Base-by-base conservation (phyloP, 495 filamentous ascomycete genomes). In the Penicillium coprophilum region DNA sequence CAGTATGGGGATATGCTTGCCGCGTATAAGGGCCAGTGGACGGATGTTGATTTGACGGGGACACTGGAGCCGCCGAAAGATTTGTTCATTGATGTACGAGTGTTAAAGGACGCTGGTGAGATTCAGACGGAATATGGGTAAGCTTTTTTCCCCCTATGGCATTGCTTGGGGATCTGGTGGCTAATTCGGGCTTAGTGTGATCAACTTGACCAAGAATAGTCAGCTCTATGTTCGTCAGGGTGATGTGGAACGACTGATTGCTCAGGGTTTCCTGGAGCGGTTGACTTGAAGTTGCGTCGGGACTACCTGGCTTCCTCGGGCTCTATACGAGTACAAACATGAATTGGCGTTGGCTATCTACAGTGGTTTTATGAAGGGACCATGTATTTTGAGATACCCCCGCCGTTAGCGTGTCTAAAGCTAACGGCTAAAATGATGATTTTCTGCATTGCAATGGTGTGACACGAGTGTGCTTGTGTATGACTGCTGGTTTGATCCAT, bases 81-180 rank as follows among this genome's bases (percentile, higher is more conserved):
- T 76, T 74, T 99, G 49, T 99, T 99, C 68, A 95, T 99, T 69
- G 95, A 99, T 73, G 95, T 99, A 48, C 78, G 95, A 52, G 95
- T 97, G 50, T 72, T 99, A 58, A 96, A 94, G 68, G 94, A 99
- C 77, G 95, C 93, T 41, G 95, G 95, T 23, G 94, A 97, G 78
- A 96, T 99, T 59, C 94, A 99, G 75, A 99, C 95, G 11, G 95
- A 99, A 77, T 99, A 97, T 71, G 95, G 95, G 91, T 97, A 82
- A 73, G 56, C 41, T 55, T 19, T 24, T 45, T 59, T 7, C 34
- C 30, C 53, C 23, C 53, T 27, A 19, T 46, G 46, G 32, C 20
- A 5, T 58, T 59, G 11, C 50, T 31, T 46, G 43, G 34, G 13
- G 4, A 38, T 43, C 23, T 31, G 30, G 21, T 54, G 23, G 48